A percentile compares a stretch with the other conserved stretches of the same genome.
These are phyloP conservation scores for Oryza punctata DNA, from an alignment of 176 grass and related monocot genomes.

Conservation along the genomic window DNA sequence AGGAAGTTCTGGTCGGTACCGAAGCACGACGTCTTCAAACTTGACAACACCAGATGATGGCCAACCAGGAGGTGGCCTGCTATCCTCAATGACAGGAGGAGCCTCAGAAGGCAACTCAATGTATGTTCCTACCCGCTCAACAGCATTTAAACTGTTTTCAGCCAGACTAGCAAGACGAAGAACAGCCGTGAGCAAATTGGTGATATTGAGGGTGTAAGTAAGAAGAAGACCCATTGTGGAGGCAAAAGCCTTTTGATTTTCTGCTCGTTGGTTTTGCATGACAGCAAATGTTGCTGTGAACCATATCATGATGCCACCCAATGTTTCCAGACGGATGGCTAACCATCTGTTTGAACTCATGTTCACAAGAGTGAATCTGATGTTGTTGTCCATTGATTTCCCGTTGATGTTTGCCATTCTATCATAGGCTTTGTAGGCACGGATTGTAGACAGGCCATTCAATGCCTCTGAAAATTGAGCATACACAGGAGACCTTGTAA, in stretches of 20 bases:
- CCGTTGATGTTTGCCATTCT: slow-evolving; percentile 95
- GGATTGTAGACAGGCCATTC: slow-evolving; percentile 96
- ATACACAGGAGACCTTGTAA: slow-evolving; percentile 96
- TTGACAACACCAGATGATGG: slow-evolving; percentile 80
- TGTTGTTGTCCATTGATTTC: slow-evolving; percentile 97
- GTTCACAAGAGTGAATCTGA: slow-evolving; percentile 93
- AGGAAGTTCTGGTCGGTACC: slow-evolving; percentile 92
- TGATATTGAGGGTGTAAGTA: slow-evolving; percentile 95
- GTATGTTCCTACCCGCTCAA: slow-evolving; percentile 89
- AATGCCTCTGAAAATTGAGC: slow-evolving; percentile 95
- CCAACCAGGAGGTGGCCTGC: slow-evolving; percentile 89
- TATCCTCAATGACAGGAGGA: slow-evolving; percentile 84
- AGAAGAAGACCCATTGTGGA: slow-evolving; percentile 98
- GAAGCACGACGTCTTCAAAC: slow-evolving; percentile 91
- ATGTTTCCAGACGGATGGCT: slow-evolving; percentile 93
- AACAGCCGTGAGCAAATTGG: slow-evolving; percentile 76
- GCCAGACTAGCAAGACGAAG: slow-evolving; percentile 97
- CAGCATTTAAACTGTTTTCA: slow-evolving; percentile 99
- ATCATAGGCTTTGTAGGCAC: slow-evolving; percentile 97
- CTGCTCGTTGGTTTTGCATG: slow-evolving; percentile 92
- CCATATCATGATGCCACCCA: slow-evolving; percentile 99
- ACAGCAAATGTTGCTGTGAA: slow-evolving; percentile 97
- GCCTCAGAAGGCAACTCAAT: slow-evolving; percentile 92
- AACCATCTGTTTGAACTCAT: slow-evolving; percentile 95
- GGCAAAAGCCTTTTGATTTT: slow-evolving; percentile 90